A percentile compares a stretch with the other conserved stretches of the same genome.
These are phyloP conservation scores for Amanita brunnescens DNA, from an alignment of 768 basidiomycete species.

Conservation along the genomic window DNA sequence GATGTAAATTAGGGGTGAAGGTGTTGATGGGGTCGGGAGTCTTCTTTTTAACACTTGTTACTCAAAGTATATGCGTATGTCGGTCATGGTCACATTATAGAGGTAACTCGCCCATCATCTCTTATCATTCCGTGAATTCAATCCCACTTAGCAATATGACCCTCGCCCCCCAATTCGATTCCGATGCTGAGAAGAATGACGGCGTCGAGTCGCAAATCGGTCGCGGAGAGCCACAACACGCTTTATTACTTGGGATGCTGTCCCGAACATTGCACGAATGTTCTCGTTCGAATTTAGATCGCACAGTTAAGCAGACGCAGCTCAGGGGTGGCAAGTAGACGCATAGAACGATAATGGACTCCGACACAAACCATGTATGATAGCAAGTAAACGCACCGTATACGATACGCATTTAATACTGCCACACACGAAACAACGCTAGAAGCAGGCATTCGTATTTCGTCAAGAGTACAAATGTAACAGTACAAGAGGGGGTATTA, in stretches of 20 bases:
- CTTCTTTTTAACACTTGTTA: no score
- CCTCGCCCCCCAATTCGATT: background rate
- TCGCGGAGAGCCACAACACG: slow-evolving; percentile 13
- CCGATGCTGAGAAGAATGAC: slow-evolving; percentile 3
- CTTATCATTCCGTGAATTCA: background rate
- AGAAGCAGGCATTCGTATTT: no score
- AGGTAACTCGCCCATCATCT: slow-evolving; percentile 30
- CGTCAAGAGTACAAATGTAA: background rate
- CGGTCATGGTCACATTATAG: slow-evolving; percentile 79
- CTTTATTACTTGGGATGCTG: slow-evolving; percentile 44
- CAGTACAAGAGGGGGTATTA: background rate
- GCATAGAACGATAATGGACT: slow-evolving; percentile 4
- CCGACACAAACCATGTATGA: background rate
- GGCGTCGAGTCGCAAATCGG: background rate
- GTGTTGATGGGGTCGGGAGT: background rate
- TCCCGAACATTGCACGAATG: slow-evolving; percentile 39
- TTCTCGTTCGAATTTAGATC: slow-evolving; percentile 49
- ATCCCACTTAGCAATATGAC: slow-evolving; percentile 8
- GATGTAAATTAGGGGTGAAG: background rate
- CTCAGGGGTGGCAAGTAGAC: slow-evolving; percentile 21
- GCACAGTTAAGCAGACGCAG: slow-evolving; percentile 56
- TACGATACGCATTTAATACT: no score
- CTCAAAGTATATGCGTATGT: no score
- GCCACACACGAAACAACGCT: no score
- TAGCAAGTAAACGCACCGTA: no score